Conservation (phyloP, 495 filamentous ascomycete species). For the Aspergillus haitiensis region DNA sequence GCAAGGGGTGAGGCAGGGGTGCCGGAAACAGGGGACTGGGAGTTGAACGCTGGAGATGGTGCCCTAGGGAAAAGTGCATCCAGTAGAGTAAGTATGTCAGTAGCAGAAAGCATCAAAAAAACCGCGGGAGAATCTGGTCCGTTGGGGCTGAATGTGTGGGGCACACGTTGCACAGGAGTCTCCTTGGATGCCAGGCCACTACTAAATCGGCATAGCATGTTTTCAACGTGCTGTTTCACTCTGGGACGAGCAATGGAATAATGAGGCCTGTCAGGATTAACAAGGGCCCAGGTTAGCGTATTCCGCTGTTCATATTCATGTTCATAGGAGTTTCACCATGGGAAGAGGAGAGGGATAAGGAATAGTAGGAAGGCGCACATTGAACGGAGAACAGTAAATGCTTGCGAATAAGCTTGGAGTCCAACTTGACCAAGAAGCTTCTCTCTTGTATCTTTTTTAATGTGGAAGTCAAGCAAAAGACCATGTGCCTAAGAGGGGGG, state of each 20-base stretch:
- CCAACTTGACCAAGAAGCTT: constrained; percentile 85
- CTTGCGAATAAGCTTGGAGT: constrained; percentile 71
- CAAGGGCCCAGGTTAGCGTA: background rate
- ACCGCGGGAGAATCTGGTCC: constrained; percentile 30
- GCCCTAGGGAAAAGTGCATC: constrained; percentile 44
- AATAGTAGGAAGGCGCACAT: constrained; percentile 39
- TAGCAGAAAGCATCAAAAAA: constrained; percentile 44
- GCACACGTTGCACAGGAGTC: constrained; percentile 1
- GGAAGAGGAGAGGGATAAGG: background rate
- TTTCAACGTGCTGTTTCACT: constrained; percentile 73
- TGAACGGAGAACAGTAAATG: constrained; percentile 52
- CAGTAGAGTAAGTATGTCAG: constrained; percentile 42
- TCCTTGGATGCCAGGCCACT: constrained; percentile 8
- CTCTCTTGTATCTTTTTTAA: constrained; percentile 84
- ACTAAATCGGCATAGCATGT: constrained; percentile 64
- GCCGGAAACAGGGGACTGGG: constrained; percentile 28
- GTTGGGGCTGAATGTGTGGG: background rate
- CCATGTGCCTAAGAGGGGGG: constrained; percentile 63
- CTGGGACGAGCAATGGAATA: constrained; percentile 50
- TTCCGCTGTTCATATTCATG: background rate
- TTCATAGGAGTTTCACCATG: background rate
- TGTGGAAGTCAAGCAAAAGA: constrained; percentile 86
- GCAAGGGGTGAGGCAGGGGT: constrained; percentile 20
- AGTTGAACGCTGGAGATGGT: constrained; percentile 27
- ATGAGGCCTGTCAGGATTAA: constrained; percentile 35